These are phyloP conservation scores for Paramecium sonneborni DNA, from an alignment of 73 alveolate species.

Conservation along the genomic window DNA sequence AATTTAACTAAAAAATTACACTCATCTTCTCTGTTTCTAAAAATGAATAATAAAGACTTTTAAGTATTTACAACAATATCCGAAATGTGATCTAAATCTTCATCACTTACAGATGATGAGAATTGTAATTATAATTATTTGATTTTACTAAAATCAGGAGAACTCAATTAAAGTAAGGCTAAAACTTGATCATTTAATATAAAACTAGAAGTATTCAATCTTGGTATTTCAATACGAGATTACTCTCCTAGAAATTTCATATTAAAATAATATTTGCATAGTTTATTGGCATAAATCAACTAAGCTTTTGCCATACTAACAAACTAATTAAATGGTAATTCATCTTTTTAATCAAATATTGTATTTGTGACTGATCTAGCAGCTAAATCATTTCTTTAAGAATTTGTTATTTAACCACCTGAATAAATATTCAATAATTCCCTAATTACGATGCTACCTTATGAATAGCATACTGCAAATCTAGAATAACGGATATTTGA, in stretches of 20 bases:
- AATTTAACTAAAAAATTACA: neutral
- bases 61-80: slow-evolving; percentile 26
- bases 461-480: slow-evolving; percentile 2
- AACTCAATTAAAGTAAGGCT: slow-evolving; percentile 38
- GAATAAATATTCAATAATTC: slow-evolving; percentile 35
- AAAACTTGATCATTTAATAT: slow-evolving; percentile 27
- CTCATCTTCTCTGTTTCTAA: slow-evolving; percentile 57
- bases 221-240: neutral
- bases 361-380: slow-evolving; percentile 48
- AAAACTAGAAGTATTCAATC: neutral
- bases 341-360: slow-evolving; percentile 42
- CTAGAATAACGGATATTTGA: neutral
- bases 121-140: neutral
- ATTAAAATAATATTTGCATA: slow-evolving; percentile 48
- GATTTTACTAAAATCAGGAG: slow-evolving; percentile 45
- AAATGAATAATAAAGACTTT: slow-evolving; percentile 1
- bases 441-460: slow-evolving; percentile 38
- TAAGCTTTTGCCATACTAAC: neutral
- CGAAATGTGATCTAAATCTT: slow-evolving; percentile 4
- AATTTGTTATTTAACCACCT: neutral
- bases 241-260: neutral
- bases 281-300: slow-evolving; percentile 30
- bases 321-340: slow-evolving; percentile 2
- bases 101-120: slow-evolving; percentile 32
- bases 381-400: slow-evolving; percentile 44